phyloP scores from a whole-genome alignment of 768 basidiomycete genomes.

The Lanmaoa rubissima region DNA sequence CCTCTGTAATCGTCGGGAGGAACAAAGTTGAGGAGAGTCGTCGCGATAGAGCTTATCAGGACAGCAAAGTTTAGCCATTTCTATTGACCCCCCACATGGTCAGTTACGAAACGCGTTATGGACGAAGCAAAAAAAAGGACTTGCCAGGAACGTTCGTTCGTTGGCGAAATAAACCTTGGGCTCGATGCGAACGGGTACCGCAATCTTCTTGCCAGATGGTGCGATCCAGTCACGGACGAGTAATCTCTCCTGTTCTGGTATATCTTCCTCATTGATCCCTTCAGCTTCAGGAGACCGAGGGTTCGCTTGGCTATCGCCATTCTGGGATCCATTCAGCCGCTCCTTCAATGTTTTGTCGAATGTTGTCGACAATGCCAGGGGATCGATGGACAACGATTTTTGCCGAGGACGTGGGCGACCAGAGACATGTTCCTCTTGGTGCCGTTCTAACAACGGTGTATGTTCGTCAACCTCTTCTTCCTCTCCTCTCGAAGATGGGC shows the following conservation, averaged over 20 bases:
- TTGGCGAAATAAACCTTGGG: constrained; percentile 98
- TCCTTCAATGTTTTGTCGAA: constrained; percentile 85
- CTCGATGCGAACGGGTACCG: constrained; percentile 93
- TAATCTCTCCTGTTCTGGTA: constrained; percentile 50
- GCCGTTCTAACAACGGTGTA: constrained; percentile 38
- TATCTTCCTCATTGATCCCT: constrained; percentile 38
- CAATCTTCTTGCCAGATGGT: constrained; percentile 83
- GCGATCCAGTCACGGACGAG: constrained; percentile 72
- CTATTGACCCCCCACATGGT: constrained; percentile 36
- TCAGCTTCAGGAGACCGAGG: constrained; percentile 26
- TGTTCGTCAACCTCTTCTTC: constrained; percentile 34
- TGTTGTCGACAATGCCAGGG: constrained; percentile 75
- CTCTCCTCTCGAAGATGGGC: constrained; percentile 17
- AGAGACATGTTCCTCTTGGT: constrained; percentile 23
- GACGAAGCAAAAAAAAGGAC: constrained; percentile 29
- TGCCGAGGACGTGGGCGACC: constrained; percentile 16
- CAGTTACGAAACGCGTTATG: not conserved
- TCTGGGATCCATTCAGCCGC: constrained; percentile 45
- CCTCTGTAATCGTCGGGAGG: constrained; percentile 69
- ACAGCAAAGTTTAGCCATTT: constrained; percentile 90
- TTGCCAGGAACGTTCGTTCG: constrained; percentile 89
- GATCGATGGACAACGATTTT: constrained; percentile 68
- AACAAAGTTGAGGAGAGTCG: constrained; percentile 85
- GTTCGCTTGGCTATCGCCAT: constrained; percentile 20
- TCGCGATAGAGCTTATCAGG: constrained; percentile 86